Evolutionary conservation across 441 rosid species (phyloP), one percentile per base, ranked within the genome.

Genomic region (Theobroma grandiflorum): DNA sequence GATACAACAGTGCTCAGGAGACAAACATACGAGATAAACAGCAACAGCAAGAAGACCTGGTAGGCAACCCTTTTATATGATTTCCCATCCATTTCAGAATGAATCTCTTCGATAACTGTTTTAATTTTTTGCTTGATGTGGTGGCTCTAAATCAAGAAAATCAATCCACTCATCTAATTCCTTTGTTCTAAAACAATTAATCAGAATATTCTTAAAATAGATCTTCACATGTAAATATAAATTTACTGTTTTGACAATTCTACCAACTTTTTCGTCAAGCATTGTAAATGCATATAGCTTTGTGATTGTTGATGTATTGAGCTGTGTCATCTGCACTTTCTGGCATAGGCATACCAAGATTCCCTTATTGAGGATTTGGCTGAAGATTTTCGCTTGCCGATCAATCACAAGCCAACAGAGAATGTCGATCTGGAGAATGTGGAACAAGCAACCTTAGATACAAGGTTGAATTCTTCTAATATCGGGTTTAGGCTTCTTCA

Each of bases 401-500:
- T 87, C 69, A 58, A 85, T 74, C 97, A 93, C 70, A 89, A 85
- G 79, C 96, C 91, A 0, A 91, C 93, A 9, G 98, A 94, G 75
- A 96, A 96, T 80, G 93, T 95, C 67, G 95, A 95, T 81, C 82
- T 95, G 66, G 99, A 95, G 76, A 86, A 90, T 66, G 99, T 95
- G 78, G 98, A 96, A 63, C 98, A 95, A 84, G 98, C 98, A 1
- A 92, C 98, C 0, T 77, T 93, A 53, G 98, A 95, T 78, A 93
- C 96, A 3, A 87, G 79, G 86, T 86, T 96, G 87, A 81, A 96
- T 6, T 91, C 95, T 1, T 88, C 98, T 22, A 96, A 96, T 80
- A 79, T 96, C 22, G 98, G 99, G 63, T 96, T 92, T 85, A 93
- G 93, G 81, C 98, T 96, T 83, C 96, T 96, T 78, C 97, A 93